Evolutionary conservation across 2,329 filamentous ascomycete species (phyloP).

Genomic region (Alternaria novae-zelandiae): DNA sequence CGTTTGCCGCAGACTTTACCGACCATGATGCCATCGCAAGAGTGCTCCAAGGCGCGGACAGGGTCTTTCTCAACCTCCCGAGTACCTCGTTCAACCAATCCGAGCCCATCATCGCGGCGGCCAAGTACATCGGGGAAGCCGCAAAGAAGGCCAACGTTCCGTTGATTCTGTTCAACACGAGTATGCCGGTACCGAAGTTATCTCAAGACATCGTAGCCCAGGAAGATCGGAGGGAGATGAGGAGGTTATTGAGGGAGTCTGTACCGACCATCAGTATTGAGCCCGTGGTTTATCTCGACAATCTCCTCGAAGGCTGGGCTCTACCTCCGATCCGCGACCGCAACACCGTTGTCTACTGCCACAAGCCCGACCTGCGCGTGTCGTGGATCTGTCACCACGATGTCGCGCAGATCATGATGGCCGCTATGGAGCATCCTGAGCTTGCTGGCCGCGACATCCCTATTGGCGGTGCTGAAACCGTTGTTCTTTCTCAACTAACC

Average conservation of each 20-base stretch:
- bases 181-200: constrained; percentile 33
- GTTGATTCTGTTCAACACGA: constrained; percentile 39
- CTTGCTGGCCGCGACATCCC: constrained; percentile 46
- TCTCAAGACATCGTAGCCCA: constrained; percentile 37
- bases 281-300: constrained; percentile 50
- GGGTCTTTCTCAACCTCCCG: constrained; percentile 37
- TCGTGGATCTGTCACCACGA: constrained; percentile 53
- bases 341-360: constrained; percentile 49
- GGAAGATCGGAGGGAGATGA: constrained; percentile 41
- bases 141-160: constrained; percentile 23
- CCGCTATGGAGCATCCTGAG: constrained; percentile 41
- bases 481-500: constrained; percentile 41
- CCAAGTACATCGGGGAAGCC: constrained; percentile 24
- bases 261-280: constrained; percentile 44
- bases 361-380: constrained; percentile 47
- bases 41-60: constrained; percentile 25
- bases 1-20: constrained; percentile 30
- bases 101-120: constrained; percentile 30
- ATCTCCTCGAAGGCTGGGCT: constrained; percentile 51
- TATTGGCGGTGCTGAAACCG: constrained; percentile 47
- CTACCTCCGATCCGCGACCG: constrained; percentile 43
- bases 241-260: constrained; percentile 40
- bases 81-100: constrained; percentile 38
- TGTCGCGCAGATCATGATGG: constrained; percentile 49
- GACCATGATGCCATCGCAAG: constrained; percentile 17